Evolutionary conservation across 2,329 filamentous ascomycete species (phyloP), one percentile per base, ranked within the genome.

Genomic region (Fusarium nisikadoi): DNA sequence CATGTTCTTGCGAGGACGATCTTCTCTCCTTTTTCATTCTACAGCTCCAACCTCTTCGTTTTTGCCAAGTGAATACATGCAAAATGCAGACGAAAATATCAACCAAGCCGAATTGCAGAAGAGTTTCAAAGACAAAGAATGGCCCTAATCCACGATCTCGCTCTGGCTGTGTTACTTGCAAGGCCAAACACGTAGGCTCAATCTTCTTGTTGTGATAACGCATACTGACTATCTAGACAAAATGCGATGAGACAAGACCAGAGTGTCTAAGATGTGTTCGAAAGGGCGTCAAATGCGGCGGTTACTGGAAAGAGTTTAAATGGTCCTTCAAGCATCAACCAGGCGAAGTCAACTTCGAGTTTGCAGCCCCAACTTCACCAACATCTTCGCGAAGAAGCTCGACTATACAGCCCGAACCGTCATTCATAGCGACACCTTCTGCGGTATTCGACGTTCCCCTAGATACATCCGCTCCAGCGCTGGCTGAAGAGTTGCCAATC

Each of bases 311-410:
- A 27, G 78, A 79, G 25, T 78, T 83, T 47, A 81, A 80, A 41
- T 84, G 82, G 82, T 83, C 82, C 0, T 83, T 82, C 68, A 84
- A 84, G 47, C 81, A 84, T 61, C 82, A 83, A 56, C 74, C 78
- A 1, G 68, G 61, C 54, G 62, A 73, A n/a, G 56, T 56, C 27
- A 65, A 71, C 13, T 59, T 75, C 39, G 56, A 67, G 36, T 41
- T 68, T 29, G 38, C 68, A 9, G 49, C 64, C 19, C 59, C 38
- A 14, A 17, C 61, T 11, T 74, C 68, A 7, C 71, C 63, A 2
- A 55, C 64, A 7, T 42, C 67, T 11, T 73, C 68, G 1, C 56
- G 55, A 29, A 46, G 63, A 55, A 56, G 54, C 1, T 72, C 70
- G 12, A 66, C 63, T 23, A 36, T 45, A 10, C 69, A 64, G 8